Evolutionary conservation across 495 filamentous ascomycete species (phyloP).

Genomic region (Hypoxylon intermedium): DNA sequence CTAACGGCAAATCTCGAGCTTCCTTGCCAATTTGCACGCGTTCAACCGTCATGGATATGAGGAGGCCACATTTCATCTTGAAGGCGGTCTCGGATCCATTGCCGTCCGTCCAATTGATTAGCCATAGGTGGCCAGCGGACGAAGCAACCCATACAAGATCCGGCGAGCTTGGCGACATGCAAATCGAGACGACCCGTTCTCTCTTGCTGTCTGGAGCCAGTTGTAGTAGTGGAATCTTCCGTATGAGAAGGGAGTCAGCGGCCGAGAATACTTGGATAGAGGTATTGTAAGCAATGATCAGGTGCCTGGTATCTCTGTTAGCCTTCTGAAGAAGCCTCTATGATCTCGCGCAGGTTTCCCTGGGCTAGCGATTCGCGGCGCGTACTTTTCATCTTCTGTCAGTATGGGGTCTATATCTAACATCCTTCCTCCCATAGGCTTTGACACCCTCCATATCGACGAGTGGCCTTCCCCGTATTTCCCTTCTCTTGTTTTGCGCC

Average conservation of each 20-base stretch:
- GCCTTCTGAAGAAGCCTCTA: slow-evolving; percentile 20
- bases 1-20: slow-evolving; percentile 53
- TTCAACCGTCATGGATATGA: slow-evolving; percentile 53
- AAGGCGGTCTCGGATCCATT: slow-evolving; percentile 51
- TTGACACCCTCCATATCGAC: slow-evolving; percentile 63
- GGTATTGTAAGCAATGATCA: slow-evolving; percentile 67
- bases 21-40: slow-evolving; percentile 45
- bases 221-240: slow-evolving; percentile 55
- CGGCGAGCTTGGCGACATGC: slow-evolving; percentile 63
- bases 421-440: slow-evolving; percentile 71
- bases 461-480: neutral
- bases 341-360: neutral
- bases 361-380: slow-evolving; percentile 11
- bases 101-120: slow-evolving; percentile 79
- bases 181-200: slow-evolving; percentile 59
- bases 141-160: slow-evolving; percentile 75
- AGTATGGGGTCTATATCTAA: slow-evolving; percentile 79
- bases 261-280: slow-evolving; percentile 83
- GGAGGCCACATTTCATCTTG: slow-evolving; percentile 28
- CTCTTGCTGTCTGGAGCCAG: slow-evolving; percentile 20
- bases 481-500: slow-evolving; percentile 10
- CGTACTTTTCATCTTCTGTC: slow-evolving; percentile 80
- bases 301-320: slow-evolving; percentile 59
- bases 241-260: slow-evolving; percentile 76
- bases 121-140: slow-evolving; percentile 66